Conservation (phyloP, 345 rosid genomes). For the Citrus mangshanensis region DNA sequence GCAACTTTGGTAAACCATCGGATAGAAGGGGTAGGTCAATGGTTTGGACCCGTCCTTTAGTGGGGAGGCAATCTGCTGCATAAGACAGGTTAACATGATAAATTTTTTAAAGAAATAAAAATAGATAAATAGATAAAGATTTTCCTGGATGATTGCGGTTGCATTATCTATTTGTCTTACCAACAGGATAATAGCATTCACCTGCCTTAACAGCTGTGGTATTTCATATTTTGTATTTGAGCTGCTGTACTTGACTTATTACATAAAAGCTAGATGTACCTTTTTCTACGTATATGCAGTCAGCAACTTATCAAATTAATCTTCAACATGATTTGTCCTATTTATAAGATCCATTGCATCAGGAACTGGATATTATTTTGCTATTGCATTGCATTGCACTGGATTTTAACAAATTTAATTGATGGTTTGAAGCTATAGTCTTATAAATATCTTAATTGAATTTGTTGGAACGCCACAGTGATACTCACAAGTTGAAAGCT, state of each 20-base stretch:
- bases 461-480: slow-evolving; percentile 37
- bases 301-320: not conserved
- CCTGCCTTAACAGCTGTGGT: not conserved
- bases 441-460: not conserved
- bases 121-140: not conserved
- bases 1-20: not conserved
- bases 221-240: not conserved
- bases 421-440: not conserved
- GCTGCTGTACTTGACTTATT: not conserved
- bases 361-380: not conserved
- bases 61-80: not conserved
- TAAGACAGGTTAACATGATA: not conserved
- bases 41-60: not conserved
- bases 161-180: not conserved
- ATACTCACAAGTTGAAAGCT: slow-evolving; percentile 24
- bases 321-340: not conserved
- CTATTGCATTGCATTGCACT: not conserved
- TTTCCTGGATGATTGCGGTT: not conserved
- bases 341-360: not conserved
- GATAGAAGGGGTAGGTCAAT: not conserved
- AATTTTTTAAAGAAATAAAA: not conserved
- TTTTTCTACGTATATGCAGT: not conserved
- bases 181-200: not conserved
- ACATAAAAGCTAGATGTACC: not conserved
- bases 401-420: not conserved